These are phyloP conservation scores for Combretum micranthum DNA, from an alignment of 345 rosid genomes.

Conservation along the genomic window DNA sequence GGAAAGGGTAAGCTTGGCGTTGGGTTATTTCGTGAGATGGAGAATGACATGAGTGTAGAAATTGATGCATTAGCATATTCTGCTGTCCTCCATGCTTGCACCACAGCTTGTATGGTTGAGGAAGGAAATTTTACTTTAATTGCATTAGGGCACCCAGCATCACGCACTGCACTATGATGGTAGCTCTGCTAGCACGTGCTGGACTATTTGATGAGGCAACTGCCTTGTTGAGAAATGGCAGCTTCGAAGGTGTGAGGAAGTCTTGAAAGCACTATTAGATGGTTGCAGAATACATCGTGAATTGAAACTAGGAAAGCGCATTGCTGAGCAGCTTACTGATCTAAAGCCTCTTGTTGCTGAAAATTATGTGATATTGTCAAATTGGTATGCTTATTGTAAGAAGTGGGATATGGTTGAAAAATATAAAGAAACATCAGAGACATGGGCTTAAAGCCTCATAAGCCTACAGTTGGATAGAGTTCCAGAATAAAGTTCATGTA, in stretches of 20 bases:
- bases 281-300: slow-evolving; percentile 42
- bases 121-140: slow-evolving; percentile 31
- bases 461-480: slow-evolving; percentile 53
- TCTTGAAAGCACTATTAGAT: slow-evolving; percentile 33
- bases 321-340: slow-evolving; percentile 34
- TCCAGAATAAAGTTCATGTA: slow-evolving; percentile 39
- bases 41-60: slow-evolving; percentile 19
- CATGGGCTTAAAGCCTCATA: slow-evolving; percentile 41
- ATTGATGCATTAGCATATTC: slow-evolving; percentile 28
- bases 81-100: slow-evolving; percentile 41
- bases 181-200: slow-evolving; percentile 33
- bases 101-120: slow-evolving; percentile 28
- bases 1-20: slow-evolving; percentile 40
- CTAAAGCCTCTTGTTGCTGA: slow-evolving; percentile 45
- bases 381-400: slow-evolving; percentile 26
- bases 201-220: slow-evolving; percentile 36
- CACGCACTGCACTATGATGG: slow-evolving; percentile 34
- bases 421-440: slow-evolving; percentile 22
- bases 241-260: slow-evolving; percentile 27
- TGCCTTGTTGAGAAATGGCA: slow-evolving; percentile 23
- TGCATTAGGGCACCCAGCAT: slow-evolving; percentile 25
- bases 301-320: slow-evolving; percentile 23
- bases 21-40: slow-evolving; percentile 27
- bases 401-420: slow-evolving; percentile 34
- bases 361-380: slow-evolving; percentile 36